Conservation (phyloP, 108 stramenopile genomes). For the Chaetoceros muelleri region DNA sequence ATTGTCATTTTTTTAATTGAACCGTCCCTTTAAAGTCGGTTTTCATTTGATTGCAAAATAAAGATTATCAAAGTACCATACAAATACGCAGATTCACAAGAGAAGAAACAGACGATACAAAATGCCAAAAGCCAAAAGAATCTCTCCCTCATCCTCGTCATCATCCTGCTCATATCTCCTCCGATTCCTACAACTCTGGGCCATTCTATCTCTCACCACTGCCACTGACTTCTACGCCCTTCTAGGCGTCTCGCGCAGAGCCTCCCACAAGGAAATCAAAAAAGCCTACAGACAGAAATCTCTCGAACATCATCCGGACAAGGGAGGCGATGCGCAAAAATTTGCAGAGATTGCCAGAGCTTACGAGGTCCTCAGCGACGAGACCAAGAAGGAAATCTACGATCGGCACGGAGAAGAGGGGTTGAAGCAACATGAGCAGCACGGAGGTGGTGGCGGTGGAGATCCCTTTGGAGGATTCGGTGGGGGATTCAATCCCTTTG, state of each 20-base stretch:
- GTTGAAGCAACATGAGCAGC: conserved; percentile 85
- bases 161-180: not conserved
- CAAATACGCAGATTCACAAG: no score
- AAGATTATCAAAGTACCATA: no score
- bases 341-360: conserved; percentile 94
- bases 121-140: no score
- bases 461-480: conserved; percentile 50
- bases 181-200: conserved; percentile 5
- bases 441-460: conserved; percentile 54
- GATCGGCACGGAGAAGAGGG: conserved; percentile 96
- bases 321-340: conserved; percentile 86
- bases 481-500: conserved; percentile 30
- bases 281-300: conserved; percentile 93
- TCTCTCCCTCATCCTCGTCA: no score
- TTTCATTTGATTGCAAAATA: no score
- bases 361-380: conserved; percentile 93
- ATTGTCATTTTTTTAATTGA: no score
- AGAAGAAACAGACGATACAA: no score
- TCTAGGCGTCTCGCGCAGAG: conserved; percentile 54
- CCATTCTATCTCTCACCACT: conserved; percentile 10
- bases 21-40: no score
- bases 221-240: conserved; percentile 67
- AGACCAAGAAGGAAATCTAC: conserved; percentile 89
- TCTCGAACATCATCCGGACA: conserved; percentile 93
- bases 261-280: conserved; percentile 79